Conservation (phyloP, 495 filamentous ascomycete species). For the Poronia punctata region DNA sequence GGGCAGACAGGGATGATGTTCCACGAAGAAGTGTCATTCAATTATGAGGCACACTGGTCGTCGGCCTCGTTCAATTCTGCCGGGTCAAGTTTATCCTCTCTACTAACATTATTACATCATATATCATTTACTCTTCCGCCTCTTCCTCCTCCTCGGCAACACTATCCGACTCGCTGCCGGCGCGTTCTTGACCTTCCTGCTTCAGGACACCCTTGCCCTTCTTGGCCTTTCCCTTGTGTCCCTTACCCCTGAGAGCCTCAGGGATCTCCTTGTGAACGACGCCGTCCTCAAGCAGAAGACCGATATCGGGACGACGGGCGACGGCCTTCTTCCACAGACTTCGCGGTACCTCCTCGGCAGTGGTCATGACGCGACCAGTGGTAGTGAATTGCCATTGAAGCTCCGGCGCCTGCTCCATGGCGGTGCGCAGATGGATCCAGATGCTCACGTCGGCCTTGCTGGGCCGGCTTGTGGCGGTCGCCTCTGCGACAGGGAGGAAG, state of each 20-base stretch:
- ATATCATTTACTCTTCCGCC: conserved; percentile 1
- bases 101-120: neutral
- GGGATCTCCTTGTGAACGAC: conserved; percentile 38
- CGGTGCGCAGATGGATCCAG: conserved; percentile 28
- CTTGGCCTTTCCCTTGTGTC: conserved; percentile 30
- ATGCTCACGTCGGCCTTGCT: conserved; percentile 27
- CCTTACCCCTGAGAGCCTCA: conserved; percentile 35
- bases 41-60: no score
- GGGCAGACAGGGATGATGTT: no score
- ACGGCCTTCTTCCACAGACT: conserved; percentile 30
- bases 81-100: no score
- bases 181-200: conserved; percentile 22
- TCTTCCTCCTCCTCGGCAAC: conserved; percentile 2
- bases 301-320: conserved; percentile 27
- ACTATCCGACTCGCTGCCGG: conserved; percentile 23
- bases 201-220: conserved; percentile 31
- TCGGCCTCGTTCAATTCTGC: no score
- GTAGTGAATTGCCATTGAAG: conserved; percentile 27
- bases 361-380: conserved; percentile 22
- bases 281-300: conserved; percentile 29
- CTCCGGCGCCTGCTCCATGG: conserved; percentile 18
- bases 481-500: conserved; percentile 19
- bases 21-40: no score
- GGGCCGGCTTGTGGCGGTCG: conserved; percentile 12
- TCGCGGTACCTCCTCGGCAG: conserved; percentile 24